Percentiles rank a stretch among this genome's conserved stretches.
These are phyloP conservation scores for Phytophthora ohioensis DNA, from an alignment of 352 stramenopile genomes.

Conservation along the genomic window DNA sequence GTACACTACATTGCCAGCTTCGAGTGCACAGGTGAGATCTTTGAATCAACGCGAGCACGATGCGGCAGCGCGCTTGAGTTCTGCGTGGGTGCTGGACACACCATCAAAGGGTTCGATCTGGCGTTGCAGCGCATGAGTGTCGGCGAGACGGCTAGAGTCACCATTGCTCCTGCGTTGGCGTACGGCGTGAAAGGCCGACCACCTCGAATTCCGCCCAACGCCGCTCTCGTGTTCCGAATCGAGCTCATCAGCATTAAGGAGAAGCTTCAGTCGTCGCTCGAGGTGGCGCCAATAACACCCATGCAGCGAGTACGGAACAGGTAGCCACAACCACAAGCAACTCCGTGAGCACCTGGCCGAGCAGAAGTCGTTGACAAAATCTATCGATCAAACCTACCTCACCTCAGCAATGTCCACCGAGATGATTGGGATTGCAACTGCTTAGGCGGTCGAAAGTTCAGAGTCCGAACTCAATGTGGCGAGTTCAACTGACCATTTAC, in stretches of 20 bases:
- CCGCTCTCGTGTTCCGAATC: slow-evolving; percentile 81
- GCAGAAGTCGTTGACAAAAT: neutral
- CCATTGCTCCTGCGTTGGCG: slow-evolving; percentile 66
- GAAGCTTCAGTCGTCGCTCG: slow-evolving; percentile 54
- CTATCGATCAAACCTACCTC: neutral
- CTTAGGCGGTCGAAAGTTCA: slow-evolving; percentile 16
- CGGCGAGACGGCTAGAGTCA: slow-evolving; percentile 73
- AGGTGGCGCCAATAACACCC: slow-evolving; percentile 24
- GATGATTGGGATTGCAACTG: slow-evolving; percentile 2
- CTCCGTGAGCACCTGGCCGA: neutral
- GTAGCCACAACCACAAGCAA: slow-evolving; percentile 9
- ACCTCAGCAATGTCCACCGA: neutral
- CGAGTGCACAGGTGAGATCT: slow-evolving; percentile 54
- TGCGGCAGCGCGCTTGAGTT: slow-evolving; percentile 69
- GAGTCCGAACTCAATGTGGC: slow-evolving; percentile 16
- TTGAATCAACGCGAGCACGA: slow-evolving; percentile 73
- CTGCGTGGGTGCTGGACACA: slow-evolving; percentile 70
- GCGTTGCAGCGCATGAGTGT: slow-evolving; percentile 80
- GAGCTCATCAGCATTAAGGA: slow-evolving; percentile 86
- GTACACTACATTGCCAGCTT: slow-evolving; percentile 79
- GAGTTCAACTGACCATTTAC: slow-evolving; percentile 29
- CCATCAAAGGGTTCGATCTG: slow-evolving; percentile 78
- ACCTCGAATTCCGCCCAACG: slow-evolving; percentile 73
- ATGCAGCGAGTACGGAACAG: slow-evolving; percentile 36
- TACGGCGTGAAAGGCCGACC: slow-evolving; percentile 78